Evolutionary conservation across 2,329 filamentous ascomycete genomes (phyloP).

Genomic region (Pestalotiopsis sp.): DNA sequence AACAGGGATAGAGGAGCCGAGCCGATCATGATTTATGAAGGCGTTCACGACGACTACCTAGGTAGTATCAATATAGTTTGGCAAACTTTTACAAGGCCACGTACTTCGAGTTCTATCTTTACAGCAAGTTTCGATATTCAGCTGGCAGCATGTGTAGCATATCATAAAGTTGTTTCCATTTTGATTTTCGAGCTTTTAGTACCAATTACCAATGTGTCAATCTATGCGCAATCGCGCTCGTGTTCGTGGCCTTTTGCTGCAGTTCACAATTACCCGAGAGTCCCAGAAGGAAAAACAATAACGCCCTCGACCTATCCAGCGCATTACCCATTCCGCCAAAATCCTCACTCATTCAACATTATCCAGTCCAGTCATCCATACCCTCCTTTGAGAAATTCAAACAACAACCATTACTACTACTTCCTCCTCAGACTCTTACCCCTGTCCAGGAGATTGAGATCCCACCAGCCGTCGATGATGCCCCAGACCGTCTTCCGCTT

Average conservation of each 20-base stretch:
- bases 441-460: slow-evolving; percentile 48
- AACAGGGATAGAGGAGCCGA: too few species aligned
- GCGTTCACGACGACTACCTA: too few species aligned
- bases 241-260: not conserved
- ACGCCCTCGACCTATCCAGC: not conserved
- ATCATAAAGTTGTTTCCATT: not conserved
- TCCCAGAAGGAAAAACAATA: not conserved
- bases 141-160: not conserved
- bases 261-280: not conserved
- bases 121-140: not conserved
- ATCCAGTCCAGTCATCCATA: not conserved
- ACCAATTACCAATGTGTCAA: not conserved
- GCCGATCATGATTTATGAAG: too few species aligned
- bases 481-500: slow-evolving; percentile 51
- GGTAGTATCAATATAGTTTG: too few species aligned
- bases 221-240: not conserved
- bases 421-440: slow-evolving; percentile 38
- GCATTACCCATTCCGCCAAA: not conserved
- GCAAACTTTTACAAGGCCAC: not conserved
- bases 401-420: not conserved
- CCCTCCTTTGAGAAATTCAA: not conserved
- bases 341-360: slow-evolving; percentile 24
- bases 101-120: not conserved
- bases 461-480: slow-evolving; percentile 58
- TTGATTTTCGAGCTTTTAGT: not conserved